Conservation (phyloP, 805 yeast genomes). For the Candida morakotiae region DNA sequence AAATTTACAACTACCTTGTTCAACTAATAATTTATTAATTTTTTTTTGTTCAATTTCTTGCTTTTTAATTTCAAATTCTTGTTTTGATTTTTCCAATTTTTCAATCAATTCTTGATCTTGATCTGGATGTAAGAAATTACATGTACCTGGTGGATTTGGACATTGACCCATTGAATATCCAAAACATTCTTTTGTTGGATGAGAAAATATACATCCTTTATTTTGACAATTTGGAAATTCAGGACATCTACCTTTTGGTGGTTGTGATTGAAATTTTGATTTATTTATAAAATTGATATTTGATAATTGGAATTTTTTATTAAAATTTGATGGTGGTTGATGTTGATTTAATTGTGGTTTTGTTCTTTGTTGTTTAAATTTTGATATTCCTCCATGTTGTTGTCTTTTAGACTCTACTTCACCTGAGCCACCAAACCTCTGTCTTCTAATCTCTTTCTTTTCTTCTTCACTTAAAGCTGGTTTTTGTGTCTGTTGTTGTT, state of each 20-base stretch:
- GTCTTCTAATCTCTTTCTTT: slow-evolving; percentile 5
- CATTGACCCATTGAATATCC: slow-evolving; percentile 78
- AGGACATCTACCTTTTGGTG: slow-evolving; percentile 62
- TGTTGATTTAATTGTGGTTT: background rate
- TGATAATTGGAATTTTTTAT: slow-evolving; percentile 6
- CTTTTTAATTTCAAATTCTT: slow-evolving; percentile 45
- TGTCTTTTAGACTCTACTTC: background rate
- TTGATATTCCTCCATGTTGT: slow-evolving; percentile 5
- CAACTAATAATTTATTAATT: slow-evolving; percentile 12
- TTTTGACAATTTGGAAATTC: slow-evolving; percentile 70
- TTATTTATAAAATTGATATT: slow-evolving; percentile 13
- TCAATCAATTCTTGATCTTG: slow-evolving; percentile 74
- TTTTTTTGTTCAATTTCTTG: slow-evolving; percentile 45
- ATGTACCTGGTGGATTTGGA: slow-evolving; percentile 74
- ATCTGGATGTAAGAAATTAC: slow-evolving; percentile 79
- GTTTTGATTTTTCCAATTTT: slow-evolving; percentile 60
- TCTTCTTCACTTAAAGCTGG: slow-evolving; percentile 6
- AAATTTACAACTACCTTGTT: slow-evolving; percentile 53
- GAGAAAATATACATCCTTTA: slow-evolving; percentile 68
- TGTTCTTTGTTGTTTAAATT: background rate
- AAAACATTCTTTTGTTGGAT: slow-evolving; percentile 74
- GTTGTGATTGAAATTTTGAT: slow-evolving; percentile 42
- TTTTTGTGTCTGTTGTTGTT: slow-evolving; percentile 3
- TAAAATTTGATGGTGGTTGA: background rate
- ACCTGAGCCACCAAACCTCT: slow-evolving; percentile 5